phyloP scores from a whole-genome alignment of 2,329 filamentous ascomycete genomes.

The Clarireedia paspali region DNA sequence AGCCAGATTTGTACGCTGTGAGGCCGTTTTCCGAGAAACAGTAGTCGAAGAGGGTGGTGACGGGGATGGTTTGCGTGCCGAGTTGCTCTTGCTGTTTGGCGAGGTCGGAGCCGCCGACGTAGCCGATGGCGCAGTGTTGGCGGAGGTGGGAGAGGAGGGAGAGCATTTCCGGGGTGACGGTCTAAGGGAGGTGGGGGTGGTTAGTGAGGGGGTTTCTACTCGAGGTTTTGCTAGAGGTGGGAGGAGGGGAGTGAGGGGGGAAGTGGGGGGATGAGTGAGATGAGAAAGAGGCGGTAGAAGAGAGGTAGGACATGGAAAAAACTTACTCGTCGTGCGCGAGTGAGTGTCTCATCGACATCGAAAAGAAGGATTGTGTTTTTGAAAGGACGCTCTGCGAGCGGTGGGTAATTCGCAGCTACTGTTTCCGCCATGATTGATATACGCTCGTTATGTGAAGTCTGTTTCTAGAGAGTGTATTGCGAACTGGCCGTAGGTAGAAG shows the following conservation, averaged over 20 bases:
- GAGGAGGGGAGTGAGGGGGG: neutral
- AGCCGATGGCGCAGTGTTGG: conserved; percentile 82
- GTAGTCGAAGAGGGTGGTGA: conserved; percentile 89
- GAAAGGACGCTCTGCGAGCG: conserved; percentile 75
- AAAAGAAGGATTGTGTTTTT: conserved; percentile 94
- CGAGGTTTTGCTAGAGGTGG: neutral
- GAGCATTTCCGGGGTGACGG: conserved; percentile 74
- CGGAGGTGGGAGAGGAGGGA: conserved; percentile 70
- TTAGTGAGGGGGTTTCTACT: neutral
- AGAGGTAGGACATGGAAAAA: neutral
- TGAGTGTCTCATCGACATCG: conserved; percentile 92
- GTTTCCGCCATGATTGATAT: neutral
- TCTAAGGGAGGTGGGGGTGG: conserved; percentile 34
- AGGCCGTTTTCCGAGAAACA: conserved; percentile 97
- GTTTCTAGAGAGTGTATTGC: too few relatives aligned
- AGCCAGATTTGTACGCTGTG: conserved; percentile 78
- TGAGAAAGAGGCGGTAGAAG: neutral
- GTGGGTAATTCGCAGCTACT: conserved; percentile 38
- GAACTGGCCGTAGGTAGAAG: too few relatives aligned
- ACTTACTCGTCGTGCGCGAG: conserved; percentile 67
- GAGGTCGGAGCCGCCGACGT: conserved; percentile 87
- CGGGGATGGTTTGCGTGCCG: conserved; percentile 57
- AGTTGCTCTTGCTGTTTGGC: conserved; percentile 95
- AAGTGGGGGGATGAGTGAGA: conserved; percentile 1
- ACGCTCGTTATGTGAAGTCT: neutral